phyloP scores from a whole-genome alignment of 2,329 filamentous ascomycete genomes.

The Falciphora oryzae region DNA sequence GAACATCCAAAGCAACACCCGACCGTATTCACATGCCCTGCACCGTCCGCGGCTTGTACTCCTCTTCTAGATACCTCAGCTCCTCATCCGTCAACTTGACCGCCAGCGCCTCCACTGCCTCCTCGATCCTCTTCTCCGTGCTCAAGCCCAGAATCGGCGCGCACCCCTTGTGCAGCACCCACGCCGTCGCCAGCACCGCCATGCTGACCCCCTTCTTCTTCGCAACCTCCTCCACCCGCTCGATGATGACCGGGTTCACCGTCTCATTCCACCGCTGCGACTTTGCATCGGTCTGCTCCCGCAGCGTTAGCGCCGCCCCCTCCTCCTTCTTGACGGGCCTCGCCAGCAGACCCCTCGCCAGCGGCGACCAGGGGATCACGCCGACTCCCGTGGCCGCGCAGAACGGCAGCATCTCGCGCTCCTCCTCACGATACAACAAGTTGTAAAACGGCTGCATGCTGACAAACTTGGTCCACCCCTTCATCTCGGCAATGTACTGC shows the following conservation, averaged over 20 bases:
- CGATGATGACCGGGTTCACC: conserved; percentile 31
- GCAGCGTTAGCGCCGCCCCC: conserved; percentile 17
- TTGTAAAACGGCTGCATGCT: conserved; percentile 56
- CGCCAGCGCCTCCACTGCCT: conserved; percentile 38
- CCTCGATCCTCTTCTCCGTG: conserved; percentile 47
- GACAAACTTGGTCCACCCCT: conserved; percentile 54
- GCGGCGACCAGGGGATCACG: conserved; percentile 28
- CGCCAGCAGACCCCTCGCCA: conserved; percentile 27
- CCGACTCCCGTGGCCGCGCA: conserved; percentile 30
- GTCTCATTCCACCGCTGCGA: conserved; percentile 33
- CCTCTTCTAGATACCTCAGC: conserved; percentile 46
- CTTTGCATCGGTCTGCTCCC: conserved; percentile 25
- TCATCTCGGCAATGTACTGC: conserved; percentile 35
- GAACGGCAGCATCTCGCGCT: conserved; percentile 34
- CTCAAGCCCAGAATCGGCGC: conserved; percentile 50
- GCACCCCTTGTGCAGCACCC: conserved; percentile 41
- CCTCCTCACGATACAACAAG: conserved; percentile 55
- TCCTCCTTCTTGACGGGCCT: conserved; percentile 15
- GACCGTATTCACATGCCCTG: conserved; percentile 17
- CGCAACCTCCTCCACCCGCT: conserved; percentile 19
- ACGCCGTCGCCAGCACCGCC: conserved; percentile 54
- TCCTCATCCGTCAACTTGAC: conserved; percentile 46
- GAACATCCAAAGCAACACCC: too few species aligned
- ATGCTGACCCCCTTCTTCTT: conserved; percentile 47
- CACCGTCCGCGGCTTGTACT: conserved; percentile 42